phyloP scores from a whole-genome alignment of 495 filamentous ascomycete genomes.

The Podospora pseudoanserina region DNA sequence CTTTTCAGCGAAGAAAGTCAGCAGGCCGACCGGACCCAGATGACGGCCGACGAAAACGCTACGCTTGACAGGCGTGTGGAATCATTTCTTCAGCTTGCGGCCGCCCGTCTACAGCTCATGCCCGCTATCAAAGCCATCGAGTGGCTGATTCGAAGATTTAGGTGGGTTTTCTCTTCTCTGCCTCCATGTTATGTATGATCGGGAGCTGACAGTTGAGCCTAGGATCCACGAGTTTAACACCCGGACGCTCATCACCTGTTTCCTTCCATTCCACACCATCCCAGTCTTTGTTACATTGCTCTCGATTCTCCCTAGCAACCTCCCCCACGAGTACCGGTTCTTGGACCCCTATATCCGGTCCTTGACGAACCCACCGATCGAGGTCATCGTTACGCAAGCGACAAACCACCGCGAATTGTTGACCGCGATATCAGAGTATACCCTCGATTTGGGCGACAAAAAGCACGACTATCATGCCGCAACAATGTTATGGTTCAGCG shows the following conservation, averaged over 20 bases:
- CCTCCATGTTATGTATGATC: neutral
- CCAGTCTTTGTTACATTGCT: conserved; percentile 77
- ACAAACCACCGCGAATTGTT: conserved; percentile 69
- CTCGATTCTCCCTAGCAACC: conserved; percentile 68
- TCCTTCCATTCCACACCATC: conserved; percentile 85
- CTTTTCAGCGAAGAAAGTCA: conserved; percentile 93
- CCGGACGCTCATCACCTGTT: conserved; percentile 70
- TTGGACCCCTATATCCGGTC: conserved; percentile 78
- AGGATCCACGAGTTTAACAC: conserved; percentile 93
- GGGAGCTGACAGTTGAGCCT: conserved; percentile 32
- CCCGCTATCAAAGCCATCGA: conserved; percentile 87
- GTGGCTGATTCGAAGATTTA: conserved; percentile 88
- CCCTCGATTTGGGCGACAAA: conserved; percentile 62
- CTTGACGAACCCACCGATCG: conserved; percentile 67
- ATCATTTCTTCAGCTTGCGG: conserved; percentile 73
- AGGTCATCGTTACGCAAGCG: conserved; percentile 74
- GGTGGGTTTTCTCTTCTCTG: conserved; percentile 50
- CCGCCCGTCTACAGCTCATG: conserved; percentile 70
- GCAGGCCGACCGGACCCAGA: conserved; percentile 74
- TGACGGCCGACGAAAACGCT: conserved; percentile 75
- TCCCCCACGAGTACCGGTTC: conserved; percentile 75
- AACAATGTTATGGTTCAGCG: conserved; percentile 83
- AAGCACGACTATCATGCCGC: conserved; percentile 64
- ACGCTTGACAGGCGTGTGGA: conserved; percentile 74
- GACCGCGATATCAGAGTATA: conserved; percentile 66